Percentiles rank a stretch among this genome's conserved stretches.
These are phyloP conservation scores for Salvia miltiorrhiza DNA, from an alignment of 257 asterid species.

Conservation along the genomic window DNA sequence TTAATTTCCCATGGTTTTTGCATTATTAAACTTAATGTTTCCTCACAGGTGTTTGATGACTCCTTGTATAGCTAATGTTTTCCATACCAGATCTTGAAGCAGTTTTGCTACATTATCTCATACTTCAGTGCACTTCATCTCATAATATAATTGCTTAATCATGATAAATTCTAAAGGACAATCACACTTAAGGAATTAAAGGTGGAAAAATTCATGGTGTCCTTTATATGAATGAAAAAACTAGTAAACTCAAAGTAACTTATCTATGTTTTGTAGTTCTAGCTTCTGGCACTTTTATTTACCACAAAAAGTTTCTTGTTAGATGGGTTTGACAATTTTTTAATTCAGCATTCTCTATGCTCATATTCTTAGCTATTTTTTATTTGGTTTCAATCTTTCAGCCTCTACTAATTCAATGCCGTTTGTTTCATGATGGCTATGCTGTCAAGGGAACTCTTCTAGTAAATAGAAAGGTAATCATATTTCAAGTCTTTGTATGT, in stretches of 20 bases:
- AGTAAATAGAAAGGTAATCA: slow-evolving; percentile 55
- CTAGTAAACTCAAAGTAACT: not conserved
- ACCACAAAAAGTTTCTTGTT: not conserved
- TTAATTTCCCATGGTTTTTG: not conserved
- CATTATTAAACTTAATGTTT: not conserved
- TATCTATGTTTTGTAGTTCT: not conserved
- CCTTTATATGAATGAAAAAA: not conserved
- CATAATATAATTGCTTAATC: not conserved
- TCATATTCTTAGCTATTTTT: slow-evolving; percentile 6
- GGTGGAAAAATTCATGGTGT: not conserved
- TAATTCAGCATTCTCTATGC: not conserved
- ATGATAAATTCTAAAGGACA: not conserved
- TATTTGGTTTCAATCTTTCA: slow-evolving; percentile 31
- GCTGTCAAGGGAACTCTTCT: slow-evolving; percentile 96
- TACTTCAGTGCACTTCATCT: not conserved
- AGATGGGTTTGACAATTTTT: not conserved
- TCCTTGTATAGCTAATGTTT: not conserved
- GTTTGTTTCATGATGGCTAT: slow-evolving; percentile 59
- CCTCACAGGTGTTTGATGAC: not conserved
- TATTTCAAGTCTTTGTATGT: not conserved
- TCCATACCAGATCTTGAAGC: not conserved
- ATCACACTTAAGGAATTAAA: not conserved
- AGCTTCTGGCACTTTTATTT: slow-evolving; percentile 31
- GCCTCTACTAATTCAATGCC: slow-evolving; percentile 89
- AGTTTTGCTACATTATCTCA: not conserved